Base-by-base conservation (phyloP, 805 yeast species). In the Scheffersomyces stipitis region DNA sequence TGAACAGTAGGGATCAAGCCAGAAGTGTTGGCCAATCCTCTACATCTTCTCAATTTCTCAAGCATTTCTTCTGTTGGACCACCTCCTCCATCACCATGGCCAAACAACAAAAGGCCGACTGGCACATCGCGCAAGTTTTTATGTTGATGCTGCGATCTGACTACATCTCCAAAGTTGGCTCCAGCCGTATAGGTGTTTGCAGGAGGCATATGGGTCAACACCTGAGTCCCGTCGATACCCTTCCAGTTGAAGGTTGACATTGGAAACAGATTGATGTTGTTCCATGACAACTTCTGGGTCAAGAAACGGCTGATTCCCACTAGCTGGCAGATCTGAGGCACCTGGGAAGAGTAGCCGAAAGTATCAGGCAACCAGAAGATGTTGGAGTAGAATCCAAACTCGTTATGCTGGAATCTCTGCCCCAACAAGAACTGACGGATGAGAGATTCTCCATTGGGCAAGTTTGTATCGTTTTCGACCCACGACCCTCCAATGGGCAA, bases 1-100 rank as follows among this genome's bases (percentile, higher is more conserved):
- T 87, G 81, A 15, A 90, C 86, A 1, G 84, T 75, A 3, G 98
- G 98, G 40, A 93, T 73, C 32, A 75, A 71, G 3, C 91, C 95
- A 10, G 83, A 83, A 4, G 83, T 82, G 53, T 91, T 85, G 15
- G 89, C 76, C 41, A 90, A 60, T 12, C 97, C 97, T 54, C 98
- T 76, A 58, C 91, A 83, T 50, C 98, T 80, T 56, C 98, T 80
- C 54, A 91, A 72, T 58, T 88, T 90, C 56, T 93, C 98, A 45
- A 91, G 53, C 96, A 89, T 90, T 54, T 86, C 96, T 27, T 86
- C 85, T 3, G 87, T 82, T 31, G 99, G 98, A 5, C 99, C 99
- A 46, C 99, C 99, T 44, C 99, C 99, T 51, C 99, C 99, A 58
- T 91, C 99, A 52, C 99, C 99, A 51, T 85, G 82, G 27, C 99